Base-by-base conservation (phyloP, 768 basidiomycete species). In the Scleroderma citrinum region DNA sequence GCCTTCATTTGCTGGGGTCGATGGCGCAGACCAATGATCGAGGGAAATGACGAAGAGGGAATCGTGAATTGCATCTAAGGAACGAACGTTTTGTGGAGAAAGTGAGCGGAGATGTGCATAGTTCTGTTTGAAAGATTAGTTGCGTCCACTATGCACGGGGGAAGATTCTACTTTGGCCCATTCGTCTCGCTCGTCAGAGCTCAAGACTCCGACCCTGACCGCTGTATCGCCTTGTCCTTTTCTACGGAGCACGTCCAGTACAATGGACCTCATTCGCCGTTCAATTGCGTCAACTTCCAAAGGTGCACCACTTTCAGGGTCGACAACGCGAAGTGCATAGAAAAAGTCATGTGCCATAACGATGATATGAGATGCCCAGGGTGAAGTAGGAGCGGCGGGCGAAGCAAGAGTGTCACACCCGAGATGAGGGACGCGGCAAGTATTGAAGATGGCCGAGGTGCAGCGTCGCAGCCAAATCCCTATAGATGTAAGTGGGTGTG, bases 31-130 rank as follows among this genome's bases (percentile, higher is more conserved):
- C 53, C 81, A 82, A 44, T 83, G 76, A 56, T 96, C 94, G 20
- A 98, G 81, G 45, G 82, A 86, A 50, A 98, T 74, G 3, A 75
- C 81, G 68, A 96, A 82, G 32, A 93, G 69, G 8, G 86, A 85
- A n/a, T 82, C 72, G 13, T 85, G 77, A 51, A 96, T 81, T 4
- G 74, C 71, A 47, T 80, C 68, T 36, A 90, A 75, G 0, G 74
- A 78, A n/a, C 61, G n/a, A n/a, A n/a, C n/a, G n/a, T n/a, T n/a
- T n/a, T n/a, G n/a, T n/a, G n/a, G n/a, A n/a, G n/a, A n/a, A 24
- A 94, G 68, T 2, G 78, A 70, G 6, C 87, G 68, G 11, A 96
- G 76, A 49, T 81, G 72, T 49, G 77, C 63, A 37, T 91, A 78
- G 56, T 92, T 92, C 92, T 92, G 57, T 1, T 20, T 20, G 34